Percentiles rank a stretch among this genome's conserved stretches.
phyloP scores from a whole-genome alignment of 352 stramenopile species.

The Phytophthora idaei region DNA sequence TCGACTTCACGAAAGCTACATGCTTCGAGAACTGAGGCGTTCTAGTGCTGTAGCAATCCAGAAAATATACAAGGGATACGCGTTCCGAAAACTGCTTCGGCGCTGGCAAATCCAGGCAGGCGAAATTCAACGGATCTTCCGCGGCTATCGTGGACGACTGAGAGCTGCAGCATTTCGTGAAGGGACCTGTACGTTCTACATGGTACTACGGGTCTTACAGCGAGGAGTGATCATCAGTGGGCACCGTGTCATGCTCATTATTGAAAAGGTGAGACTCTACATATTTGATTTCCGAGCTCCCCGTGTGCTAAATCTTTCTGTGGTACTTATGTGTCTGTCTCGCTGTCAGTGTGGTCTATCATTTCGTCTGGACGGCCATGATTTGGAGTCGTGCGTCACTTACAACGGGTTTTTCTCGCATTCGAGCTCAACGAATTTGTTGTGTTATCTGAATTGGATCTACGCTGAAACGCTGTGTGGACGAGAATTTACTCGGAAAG shows the following conservation, averaged over 20 bases:
- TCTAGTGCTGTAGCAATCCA: conserved; percentile 57
- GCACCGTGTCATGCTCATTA: conserved; percentile 52
- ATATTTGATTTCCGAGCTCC: neutral
- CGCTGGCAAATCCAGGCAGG: conserved; percentile 39
- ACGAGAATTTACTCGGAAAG: conserved; percentile 46
- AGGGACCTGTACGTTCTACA: conserved; percentile 72
- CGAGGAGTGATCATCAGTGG: conserved; percentile 58
- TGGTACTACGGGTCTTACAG: conserved; percentile 69
- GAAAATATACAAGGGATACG: conserved; percentile 59
- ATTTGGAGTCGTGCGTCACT: conserved; percentile 48
- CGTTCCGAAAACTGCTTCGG: conserved; percentile 35
- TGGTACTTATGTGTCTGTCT: neutral
- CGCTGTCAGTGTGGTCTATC: conserved; percentile 61
- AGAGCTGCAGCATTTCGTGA: conserved; percentile 66
- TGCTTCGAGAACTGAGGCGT: conserved; percentile 55
- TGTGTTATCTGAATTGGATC: conserved; percentile 69
- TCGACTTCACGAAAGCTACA: conserved; percentile 38
- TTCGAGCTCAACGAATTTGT: conserved; percentile 47
- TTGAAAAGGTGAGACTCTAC: conserved; percentile 53
- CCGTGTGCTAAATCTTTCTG: conserved; percentile 1
- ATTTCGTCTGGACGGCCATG: conserved; percentile 65
- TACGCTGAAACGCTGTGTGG: conserved; percentile 50
- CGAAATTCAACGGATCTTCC: conserved; percentile 61
- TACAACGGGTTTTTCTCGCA: conserved; percentile 66
- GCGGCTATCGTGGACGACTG: conserved; percentile 55